Conservation (phyloP, 345 rosid genomes). For the Rhodamnia argentea region DNA sequence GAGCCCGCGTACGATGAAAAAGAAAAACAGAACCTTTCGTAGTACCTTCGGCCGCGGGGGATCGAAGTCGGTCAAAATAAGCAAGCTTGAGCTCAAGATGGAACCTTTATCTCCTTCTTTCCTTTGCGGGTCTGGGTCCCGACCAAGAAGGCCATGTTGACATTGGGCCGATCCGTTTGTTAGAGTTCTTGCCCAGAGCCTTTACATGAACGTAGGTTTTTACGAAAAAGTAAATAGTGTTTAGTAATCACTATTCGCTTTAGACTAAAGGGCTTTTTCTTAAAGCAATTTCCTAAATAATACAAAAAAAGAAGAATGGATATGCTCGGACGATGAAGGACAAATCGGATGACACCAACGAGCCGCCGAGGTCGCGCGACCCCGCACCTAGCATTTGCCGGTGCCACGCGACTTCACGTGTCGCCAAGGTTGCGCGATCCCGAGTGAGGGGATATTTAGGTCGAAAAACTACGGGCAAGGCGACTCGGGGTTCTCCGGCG, state of each 20-base stretch:
- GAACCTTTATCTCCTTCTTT: neutral
- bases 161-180: neutral
- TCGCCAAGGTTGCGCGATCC: too few relatives aligned
- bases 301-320: neutral
- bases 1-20: neutral
- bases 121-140: neutral
- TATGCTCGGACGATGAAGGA: neutral
- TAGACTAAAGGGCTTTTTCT: neutral
- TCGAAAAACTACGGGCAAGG: too few relatives aligned
- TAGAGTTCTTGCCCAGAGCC: neutral
- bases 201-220: neutral
- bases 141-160: neutral
- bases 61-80: neutral
- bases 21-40: neutral
- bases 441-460: too few relatives aligned
- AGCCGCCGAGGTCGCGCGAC: neutral
- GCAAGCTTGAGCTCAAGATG: neutral
- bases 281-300: neutral
- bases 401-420: too few relatives aligned
- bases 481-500: too few relatives aligned
- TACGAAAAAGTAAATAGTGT: neutral
- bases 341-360: too few relatives aligned
- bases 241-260: neutral
- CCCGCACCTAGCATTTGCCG: too few relatives aligned
- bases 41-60: neutral